phyloP scores from a whole-genome alignment of 768 basidiomycete genomes.

The Gymnopilus junonius region DNA sequence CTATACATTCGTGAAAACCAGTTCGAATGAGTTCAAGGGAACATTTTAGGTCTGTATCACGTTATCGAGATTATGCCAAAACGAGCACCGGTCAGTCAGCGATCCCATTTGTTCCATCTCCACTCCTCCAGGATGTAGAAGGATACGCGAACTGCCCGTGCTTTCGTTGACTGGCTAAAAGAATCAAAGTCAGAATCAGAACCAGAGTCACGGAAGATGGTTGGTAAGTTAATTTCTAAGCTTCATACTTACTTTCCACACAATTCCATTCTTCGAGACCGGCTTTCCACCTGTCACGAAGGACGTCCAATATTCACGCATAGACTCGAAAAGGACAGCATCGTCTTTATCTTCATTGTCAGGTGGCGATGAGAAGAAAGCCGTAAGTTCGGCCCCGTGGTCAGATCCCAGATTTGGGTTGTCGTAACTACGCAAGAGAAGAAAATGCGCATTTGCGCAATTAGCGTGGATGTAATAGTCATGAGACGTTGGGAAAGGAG shows the following conservation, averaged over 20 bases:
- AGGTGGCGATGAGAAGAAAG: constrained; percentile 36
- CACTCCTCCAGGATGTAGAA: constrained; percentile 17
- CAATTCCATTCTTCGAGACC: constrained; percentile 18
- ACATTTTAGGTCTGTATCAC: constrained; percentile 18
- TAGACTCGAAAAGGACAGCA: constrained; percentile 35
- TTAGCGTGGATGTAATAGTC: background rate
- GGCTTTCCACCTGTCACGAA: constrained; percentile 41
- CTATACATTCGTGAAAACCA: background rate
- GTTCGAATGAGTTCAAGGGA: background rate
- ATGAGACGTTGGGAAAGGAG: background rate
- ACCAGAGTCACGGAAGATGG: background rate
- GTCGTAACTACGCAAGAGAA: constrained; percentile 35
- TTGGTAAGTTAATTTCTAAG: background rate
- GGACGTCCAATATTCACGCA: constrained; percentile 45
- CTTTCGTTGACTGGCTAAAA: constrained; percentile 13
- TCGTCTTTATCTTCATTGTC: constrained; percentile 29
- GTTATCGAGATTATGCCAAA: constrained; percentile 19
- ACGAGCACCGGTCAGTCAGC: constrained; percentile 15
- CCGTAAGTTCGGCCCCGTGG: constrained; percentile 41
- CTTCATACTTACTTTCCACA: constrained; percentile 34
- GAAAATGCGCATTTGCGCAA: background rate
- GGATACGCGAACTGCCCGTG: constrained; percentile 10
- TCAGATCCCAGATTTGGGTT: constrained; percentile 42
- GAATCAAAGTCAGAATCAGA: background rate
- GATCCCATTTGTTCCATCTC: constrained; percentile 9